phyloP scores from a whole-genome alignment of 2,329 filamentous ascomycete species.

The Alternaria infectoria region DNA sequence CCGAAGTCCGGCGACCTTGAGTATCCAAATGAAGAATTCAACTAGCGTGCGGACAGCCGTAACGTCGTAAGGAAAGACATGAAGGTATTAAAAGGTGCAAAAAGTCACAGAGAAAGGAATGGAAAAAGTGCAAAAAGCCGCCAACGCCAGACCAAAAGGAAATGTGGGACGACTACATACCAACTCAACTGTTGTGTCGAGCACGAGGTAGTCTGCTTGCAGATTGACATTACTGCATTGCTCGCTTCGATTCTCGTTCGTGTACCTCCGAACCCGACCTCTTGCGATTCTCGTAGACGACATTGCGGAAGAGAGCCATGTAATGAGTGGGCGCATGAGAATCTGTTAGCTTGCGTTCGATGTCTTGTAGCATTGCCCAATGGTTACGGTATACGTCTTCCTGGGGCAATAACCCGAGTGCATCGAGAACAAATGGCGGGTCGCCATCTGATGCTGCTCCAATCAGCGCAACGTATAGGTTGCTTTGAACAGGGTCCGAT shows the following conservation, averaged over 20 bases:
- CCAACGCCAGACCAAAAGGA: conserved; percentile 21
- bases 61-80: conserved; percentile 3
- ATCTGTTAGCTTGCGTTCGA: conserved; percentile 34
- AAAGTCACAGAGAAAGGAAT: conserved; percentile 20
- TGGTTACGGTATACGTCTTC: conserved; percentile 42
- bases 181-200: not conserved
- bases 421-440: conserved; percentile 38
- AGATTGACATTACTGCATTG: conserved; percentile 25
- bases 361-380: conserved; percentile 32
- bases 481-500: conserved; percentile 34
- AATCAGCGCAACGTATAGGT: conserved; percentile 43
- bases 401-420: conserved; percentile 34
- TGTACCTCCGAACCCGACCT: conserved; percentile 37
- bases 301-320: conserved; percentile 31
- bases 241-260: conserved; percentile 39
- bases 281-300: conserved; percentile 43
- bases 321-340: conserved; percentile 33
- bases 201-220: not conserved
- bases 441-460: conserved; percentile 20
- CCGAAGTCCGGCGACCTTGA: conserved; percentile 1
- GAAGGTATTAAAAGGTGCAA: conserved; percentile 2
- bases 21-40: not conserved
- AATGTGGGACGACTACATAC: conserved; percentile 2
- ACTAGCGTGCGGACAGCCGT: not conserved
- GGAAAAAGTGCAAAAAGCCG: conserved; percentile 21